These are phyloP conservation scores for Sedum album DNA, from an alignment of 164 flowering plant species.

Conservation along the genomic window DNA sequence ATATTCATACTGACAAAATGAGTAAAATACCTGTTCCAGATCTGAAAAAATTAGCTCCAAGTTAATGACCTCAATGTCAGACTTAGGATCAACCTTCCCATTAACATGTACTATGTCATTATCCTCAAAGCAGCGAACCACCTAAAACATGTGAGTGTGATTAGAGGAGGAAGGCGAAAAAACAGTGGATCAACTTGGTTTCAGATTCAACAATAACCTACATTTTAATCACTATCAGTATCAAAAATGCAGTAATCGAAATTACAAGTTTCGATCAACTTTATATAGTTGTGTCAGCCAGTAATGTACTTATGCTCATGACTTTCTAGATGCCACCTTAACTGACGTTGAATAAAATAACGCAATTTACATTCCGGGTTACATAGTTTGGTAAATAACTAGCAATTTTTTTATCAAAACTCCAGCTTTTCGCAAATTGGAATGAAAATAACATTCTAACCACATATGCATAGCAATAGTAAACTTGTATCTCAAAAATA, in stretches of 20 bases:
- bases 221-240: background rate
- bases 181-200: background rate
- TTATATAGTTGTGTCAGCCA: background rate
- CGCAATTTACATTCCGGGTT: too few relatives aligned
- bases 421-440: too few relatives aligned
- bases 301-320: background rate
- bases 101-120: slow-evolving; percentile 92
- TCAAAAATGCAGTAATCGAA: background rate
- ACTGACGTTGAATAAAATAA: background rate
- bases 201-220: background rate
- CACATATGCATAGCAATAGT: too few relatives aligned
- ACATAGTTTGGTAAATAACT: too few relatives aligned
- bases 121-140: slow-evolving; percentile 98
- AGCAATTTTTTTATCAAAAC: too few relatives aligned
- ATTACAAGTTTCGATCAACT: background rate
- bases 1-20: too few relatives aligned
- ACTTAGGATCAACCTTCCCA: slow-evolving; percentile 89
- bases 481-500: too few relatives aligned
- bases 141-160: slow-evolving; percentile 30
- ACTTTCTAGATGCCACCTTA: background rate
- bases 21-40: slow-evolving; percentile 75
- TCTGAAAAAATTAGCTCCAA: slow-evolving; percentile 88
- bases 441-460: background rate
- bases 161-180: background rate
- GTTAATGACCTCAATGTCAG: slow-evolving; percentile 94